Base-by-base conservation (phyloP, 192 early-diverging fungal genomes). In the Podila minutissima region DNA sequence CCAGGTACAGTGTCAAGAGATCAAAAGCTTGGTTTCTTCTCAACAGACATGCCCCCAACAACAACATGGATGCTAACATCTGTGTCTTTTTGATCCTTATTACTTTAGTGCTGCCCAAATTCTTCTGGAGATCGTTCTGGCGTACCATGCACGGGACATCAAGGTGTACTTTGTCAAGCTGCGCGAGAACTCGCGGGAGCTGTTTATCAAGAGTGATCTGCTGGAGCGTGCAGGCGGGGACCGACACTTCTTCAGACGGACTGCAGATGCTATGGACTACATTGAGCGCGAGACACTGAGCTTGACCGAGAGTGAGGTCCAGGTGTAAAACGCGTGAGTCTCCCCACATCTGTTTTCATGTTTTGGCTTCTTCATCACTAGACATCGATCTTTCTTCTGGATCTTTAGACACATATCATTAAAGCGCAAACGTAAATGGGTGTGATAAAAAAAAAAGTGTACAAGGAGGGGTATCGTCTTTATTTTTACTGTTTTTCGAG, bases 101-200 rank as follows among this genome's bases (percentile, higher is more conserved):
- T 64, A 35, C 59, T 37, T 19, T 74, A 84, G 84, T 68, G 84
- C 84, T 38, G 72, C 73, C 15, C 92, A 94, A 76, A 98, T 95
- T 32, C 88, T 99, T 5, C 72, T 93, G 28, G 95, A 97, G 66
- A 97, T 98, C 74, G 94, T 98, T 19, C 90, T 93, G 64, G 89
- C 93, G 15, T 99, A 98, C 75, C 89, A 88, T 53, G 84, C 85
- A 6, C 92, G 97, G 15, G 72, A 87, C 15, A 93, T 99, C 37
- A 86, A 87, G n/a, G 96, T 98, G 19, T 95, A 90, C 62, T 98
- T 99, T 90, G 95, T 96, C 33, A 94, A 95, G 66, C 83, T 99
- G 59, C 89, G 91, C n/a, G 88, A 91, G 9, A 79, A 84, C 17
- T 93, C 95, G 64, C 88, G 87, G 20, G 84, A 83, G 17, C 64